A percentile compares a stretch with the other conserved stretches of the same genome.
phyloP scores from a whole-genome alignment of 176 grass and related monocot species.

The Aegilops tauschii region DNA sequence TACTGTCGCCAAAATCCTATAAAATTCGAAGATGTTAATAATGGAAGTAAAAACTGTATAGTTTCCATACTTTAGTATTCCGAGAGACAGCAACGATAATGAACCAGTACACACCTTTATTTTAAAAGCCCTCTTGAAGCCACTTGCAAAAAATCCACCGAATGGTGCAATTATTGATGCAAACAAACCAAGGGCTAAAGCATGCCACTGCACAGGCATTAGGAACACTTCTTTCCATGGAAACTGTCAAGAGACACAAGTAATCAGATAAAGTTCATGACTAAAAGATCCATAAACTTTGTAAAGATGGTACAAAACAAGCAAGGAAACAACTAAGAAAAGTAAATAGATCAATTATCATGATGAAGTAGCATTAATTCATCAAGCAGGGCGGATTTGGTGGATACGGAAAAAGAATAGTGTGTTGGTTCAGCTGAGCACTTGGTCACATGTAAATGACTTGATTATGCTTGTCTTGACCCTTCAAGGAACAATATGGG shows the following conservation, averaged over 20 bases:
- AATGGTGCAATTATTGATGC: slow-evolving; percentile 99
- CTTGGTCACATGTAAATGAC: neutral
- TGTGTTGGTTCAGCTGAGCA: neutral
- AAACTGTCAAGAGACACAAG: slow-evolving; percentile 55
- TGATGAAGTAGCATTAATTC: neutral
- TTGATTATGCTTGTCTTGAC: neutral
- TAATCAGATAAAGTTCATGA: slow-evolving; percentile 8
- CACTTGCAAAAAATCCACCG: slow-evolving; percentile 98
- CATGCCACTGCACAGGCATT: slow-evolving; percentile 97
- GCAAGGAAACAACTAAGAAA: neutral
- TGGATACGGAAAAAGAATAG: neutral
- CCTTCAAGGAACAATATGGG: neutral
- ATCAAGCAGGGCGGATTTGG: neutral
- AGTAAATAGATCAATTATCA: neutral
- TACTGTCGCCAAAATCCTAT: slow-evolving; percentile 97
- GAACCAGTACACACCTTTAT: slow-evolving; percentile 60
- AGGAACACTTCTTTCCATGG: slow-evolving; percentile 78
- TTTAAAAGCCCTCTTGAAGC: slow-evolving; percentile 97
- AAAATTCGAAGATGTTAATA: slow-evolving; percentile 23
- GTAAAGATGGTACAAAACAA: neutral
- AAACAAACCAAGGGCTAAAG: slow-evolving; percentile 90
- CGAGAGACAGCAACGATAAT: neutral
- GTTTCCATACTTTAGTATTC: neutral
- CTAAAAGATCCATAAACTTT: slow-evolving; percentile 6
- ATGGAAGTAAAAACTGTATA: slow-evolving; percentile 2